A percentile compares a stretch with the other conserved stretches of the same genome.
Evolutionary conservation across 2,329 filamentous ascomycete species (phyloP).

Genomic region (Stagonosporopsis tanaceti): DNA sequence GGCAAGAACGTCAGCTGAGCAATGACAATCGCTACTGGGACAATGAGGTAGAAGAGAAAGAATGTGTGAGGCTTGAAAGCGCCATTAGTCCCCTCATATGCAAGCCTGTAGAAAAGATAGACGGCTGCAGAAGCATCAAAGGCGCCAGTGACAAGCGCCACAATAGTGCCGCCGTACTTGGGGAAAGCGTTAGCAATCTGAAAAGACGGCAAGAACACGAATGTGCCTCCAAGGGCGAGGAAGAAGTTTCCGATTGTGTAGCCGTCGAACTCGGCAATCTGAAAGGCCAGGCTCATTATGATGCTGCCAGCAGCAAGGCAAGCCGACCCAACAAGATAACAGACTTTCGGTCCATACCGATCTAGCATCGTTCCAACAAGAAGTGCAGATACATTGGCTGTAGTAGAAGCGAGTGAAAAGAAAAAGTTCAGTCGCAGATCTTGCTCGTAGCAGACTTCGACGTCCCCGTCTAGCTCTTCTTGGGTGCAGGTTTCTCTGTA

Average conservation of each 20-base stretch:
- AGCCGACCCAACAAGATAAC: conserved; percentile 42
- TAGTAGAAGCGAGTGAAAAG: conserved; percentile 50
- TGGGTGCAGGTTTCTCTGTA: conserved; percentile 48
- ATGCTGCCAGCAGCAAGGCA: conserved; percentile 46
- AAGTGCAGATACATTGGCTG: conserved; percentile 50
- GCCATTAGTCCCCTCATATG: conserved; percentile 68
- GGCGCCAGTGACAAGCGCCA: conserved; percentile 80
- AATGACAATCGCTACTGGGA: conserved; percentile 71
- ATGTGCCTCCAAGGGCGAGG: conserved; percentile 79
- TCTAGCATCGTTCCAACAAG: conserved; percentile 49
- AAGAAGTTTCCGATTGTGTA: conserved; percentile 78
- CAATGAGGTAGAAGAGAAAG: conserved; percentile 75
- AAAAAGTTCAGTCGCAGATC: conserved; percentile 51
- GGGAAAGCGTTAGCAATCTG: conserved; percentile 87
- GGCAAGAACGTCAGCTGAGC: conserved; percentile 78
- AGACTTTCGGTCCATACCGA: conserved; percentile 47
- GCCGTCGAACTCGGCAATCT: conserved; percentile 47
- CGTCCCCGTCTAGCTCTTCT: conserved; percentile 42
- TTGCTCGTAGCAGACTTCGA: conserved; percentile 51
- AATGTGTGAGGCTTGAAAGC: conserved; percentile 71
- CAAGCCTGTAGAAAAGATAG: conserved; percentile 76
- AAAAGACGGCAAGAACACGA: conserved; percentile 83
- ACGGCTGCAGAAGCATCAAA: conserved; percentile 84
- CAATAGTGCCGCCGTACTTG: conserved; percentile 76
- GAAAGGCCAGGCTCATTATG: conserved; percentile 49